Percentiles rank a stretch among this genome's conserved stretches.
Conservation (phyloP, 495 filamentous ascomycete genomes). For the Podospora sp. region DNA sequence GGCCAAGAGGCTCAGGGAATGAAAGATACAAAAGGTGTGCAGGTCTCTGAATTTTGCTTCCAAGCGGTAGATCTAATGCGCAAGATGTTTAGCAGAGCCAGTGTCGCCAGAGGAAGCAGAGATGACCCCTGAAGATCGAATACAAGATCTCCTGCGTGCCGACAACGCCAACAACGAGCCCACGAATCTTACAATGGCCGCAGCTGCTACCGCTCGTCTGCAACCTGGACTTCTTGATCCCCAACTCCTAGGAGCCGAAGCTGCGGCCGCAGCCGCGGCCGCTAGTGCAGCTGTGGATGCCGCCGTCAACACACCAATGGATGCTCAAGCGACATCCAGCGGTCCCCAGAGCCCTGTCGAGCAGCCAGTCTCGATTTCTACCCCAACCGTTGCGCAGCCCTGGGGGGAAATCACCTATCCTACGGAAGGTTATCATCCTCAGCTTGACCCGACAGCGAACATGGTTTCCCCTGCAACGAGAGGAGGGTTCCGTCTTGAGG, state of each 20-base stretch:
- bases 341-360: conserved; percentile 12
- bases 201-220: conserved; percentile 52
- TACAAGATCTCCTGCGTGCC: conserved; percentile 38
- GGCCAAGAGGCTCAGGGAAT: conserved; percentile 39
- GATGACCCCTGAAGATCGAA: conserved; percentile 41
- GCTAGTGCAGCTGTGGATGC: conserved; percentile 23
- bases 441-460: conserved; percentile 18
- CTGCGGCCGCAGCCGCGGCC: conserved; percentile 32
- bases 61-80: neutral
- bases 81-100: conserved; percentile 13
- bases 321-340: conserved; percentile 23
- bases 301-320: conserved; percentile 21
- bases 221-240: conserved; percentile 52
- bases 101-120: conserved; percentile 20
- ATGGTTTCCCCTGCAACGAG: conserved; percentile 31
- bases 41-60: too few relatives aligned
- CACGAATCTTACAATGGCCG: conserved; percentile 46
- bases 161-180: conserved; percentile 35
- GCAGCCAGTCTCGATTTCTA: conserved; percentile 16
- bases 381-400: conserved; percentile 33
- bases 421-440: conserved; percentile 36
- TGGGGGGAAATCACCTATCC: conserved; percentile 51
- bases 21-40: conserved; percentile 41
- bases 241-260: conserved; percentile 46
- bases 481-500: conserved; percentile 50